A percentile compares a stretch with the other conserved stretches of the same genome.
Conservation (phyloP, 2,329 filamentous ascomycete species). For the Apiospora arundinis region DNA sequence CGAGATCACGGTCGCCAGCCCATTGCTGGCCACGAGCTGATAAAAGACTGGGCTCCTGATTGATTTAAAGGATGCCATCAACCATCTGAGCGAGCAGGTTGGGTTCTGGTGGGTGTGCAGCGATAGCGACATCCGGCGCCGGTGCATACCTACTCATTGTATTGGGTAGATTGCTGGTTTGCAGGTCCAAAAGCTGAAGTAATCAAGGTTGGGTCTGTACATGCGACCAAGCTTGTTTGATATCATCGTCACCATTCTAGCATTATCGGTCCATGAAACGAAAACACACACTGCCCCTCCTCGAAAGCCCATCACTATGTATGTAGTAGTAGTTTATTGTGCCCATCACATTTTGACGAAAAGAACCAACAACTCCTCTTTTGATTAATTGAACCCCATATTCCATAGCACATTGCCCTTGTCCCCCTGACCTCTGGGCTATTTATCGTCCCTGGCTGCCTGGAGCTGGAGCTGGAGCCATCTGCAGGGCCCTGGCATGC, state of each 20-base stretch:
- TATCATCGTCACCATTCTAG: slow-evolving; percentile 18
- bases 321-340: no score
- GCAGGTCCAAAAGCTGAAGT: neutral
- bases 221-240: slow-evolving; percentile 17
- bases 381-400: slow-evolving; percentile 8
- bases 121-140: neutral
- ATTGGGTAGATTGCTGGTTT: neutral
- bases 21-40: neutral
- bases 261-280: slow-evolving; percentile 15
- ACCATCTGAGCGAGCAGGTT: neutral
- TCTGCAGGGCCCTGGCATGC: slow-evolving; percentile 1
- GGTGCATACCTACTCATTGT: neutral
- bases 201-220: neutral
- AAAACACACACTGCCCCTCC: slow-evolving; percentile 1
- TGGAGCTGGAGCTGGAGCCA: neutral
- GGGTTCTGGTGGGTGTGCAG: neutral
- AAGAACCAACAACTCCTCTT: neutral
- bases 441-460: neutral
- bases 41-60: slow-evolving; percentile 3
- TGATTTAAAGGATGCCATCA: neutral
- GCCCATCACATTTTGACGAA: neutral
- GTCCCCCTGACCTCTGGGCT: neutral
- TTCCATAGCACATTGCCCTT: neutral
- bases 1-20: neutral
- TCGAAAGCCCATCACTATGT: neutral